These are phyloP conservation scores for Scheffersomyces amazonensis DNA, from an alignment of 805 yeast genomes.

Conservation along the genomic window DNA sequence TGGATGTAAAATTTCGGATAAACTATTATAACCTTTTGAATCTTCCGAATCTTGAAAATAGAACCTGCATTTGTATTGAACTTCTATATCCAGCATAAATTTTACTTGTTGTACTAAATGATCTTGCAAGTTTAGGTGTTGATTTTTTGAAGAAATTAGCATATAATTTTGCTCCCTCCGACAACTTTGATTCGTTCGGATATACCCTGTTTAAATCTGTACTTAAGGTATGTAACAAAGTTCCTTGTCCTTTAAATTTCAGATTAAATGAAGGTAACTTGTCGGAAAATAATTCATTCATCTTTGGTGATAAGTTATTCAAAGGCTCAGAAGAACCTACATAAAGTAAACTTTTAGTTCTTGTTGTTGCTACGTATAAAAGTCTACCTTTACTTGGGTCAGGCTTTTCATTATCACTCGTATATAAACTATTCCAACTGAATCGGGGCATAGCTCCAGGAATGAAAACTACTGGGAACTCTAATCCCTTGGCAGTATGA, in stretches of 20 bases:
- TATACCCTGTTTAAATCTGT: conserved; percentile 8
- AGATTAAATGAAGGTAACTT: conserved; percentile 9
- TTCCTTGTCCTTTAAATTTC: not conserved
- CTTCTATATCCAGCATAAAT: too few species aligned
- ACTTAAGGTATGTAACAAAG: conserved; percentile 7
- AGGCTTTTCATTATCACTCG: not conserved
- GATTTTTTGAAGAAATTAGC: too few species aligned
- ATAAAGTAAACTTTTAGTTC: conserved; percentile 52
- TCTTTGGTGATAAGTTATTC: conserved; percentile 4
- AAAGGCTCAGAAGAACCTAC: conserved; percentile 14
- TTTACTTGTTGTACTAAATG: too few species aligned
- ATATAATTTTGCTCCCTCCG: not conserved
- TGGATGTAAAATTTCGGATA: too few species aligned
- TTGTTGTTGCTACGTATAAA: conserved; percentile 64
- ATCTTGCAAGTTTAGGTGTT: too few species aligned
- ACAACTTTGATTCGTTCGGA: not conserved
- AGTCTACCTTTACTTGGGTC: conserved; percentile 29
- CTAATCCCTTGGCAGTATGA: conserved; percentile 73
- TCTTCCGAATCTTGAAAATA: too few species aligned
- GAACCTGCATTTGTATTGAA: too few species aligned
- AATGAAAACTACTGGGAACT: conserved; percentile 67
- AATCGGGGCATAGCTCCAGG: conserved; percentile 9
- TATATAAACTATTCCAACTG: conserved; percentile 3
- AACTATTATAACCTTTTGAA: too few species aligned
- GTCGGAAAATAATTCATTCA: conserved; percentile 9